phyloP scores from a whole-genome alignment of 306 rosid species.

The Echinosophora koreensis region DNA sequence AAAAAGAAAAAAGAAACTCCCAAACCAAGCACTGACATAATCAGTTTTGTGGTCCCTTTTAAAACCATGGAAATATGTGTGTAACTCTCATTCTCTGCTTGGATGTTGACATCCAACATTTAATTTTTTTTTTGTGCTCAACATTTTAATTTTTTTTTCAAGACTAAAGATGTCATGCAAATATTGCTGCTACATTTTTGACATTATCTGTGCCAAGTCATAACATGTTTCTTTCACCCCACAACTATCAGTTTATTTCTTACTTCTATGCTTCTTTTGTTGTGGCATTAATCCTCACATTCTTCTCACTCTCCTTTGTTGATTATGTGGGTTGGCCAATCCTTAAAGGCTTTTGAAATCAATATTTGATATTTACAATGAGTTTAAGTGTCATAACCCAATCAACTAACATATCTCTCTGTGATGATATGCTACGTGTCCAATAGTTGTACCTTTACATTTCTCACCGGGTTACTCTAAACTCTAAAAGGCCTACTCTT shows the following conservation, averaged over 20 bases:
- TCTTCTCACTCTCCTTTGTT: too few species aligned
- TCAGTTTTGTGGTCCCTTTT: neutral
- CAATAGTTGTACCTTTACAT: neutral
- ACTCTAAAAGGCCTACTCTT: neutral
- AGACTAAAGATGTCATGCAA: neutral
- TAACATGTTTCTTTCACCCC: neutral
- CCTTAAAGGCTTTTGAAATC: too few species aligned
- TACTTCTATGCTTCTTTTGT: neutral
- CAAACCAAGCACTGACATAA: neutral
- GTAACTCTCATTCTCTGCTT: conserved; percentile 3
- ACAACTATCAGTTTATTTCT: neutral
- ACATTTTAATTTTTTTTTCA: neutral
- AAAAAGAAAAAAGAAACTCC: neutral
- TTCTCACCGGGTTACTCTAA: neutral
- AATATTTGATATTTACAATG: too few species aligned
- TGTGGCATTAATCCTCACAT: neutral
- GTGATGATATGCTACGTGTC: neutral
- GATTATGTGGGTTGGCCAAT: too few species aligned
- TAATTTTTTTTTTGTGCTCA: neutral
- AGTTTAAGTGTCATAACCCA: neutral
- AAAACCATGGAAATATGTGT: neutral
- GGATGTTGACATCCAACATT: neutral
- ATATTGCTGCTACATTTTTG: neutral
- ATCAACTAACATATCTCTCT: neutral
- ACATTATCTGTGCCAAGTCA: neutral